Conservation (phyloP, 371 early-diverging fungal genomes). For the Syncephalastrum contaminatum region DNA sequence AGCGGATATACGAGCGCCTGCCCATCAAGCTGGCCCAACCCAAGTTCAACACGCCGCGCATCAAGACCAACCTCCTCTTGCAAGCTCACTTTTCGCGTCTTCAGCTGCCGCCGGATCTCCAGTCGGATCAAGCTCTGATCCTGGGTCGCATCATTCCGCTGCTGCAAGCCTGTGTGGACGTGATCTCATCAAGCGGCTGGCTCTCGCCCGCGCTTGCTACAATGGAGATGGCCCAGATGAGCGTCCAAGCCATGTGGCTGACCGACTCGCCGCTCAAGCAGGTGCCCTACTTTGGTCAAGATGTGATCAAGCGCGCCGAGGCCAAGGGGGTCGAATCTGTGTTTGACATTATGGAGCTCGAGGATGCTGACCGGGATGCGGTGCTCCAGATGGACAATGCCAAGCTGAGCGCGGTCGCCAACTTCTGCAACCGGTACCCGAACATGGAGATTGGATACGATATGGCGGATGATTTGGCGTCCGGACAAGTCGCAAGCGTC, state of each 20-base stretch:
- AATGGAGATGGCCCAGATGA: constrained; percentile 97
- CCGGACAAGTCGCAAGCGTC: constrained; percentile 64
- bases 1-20: constrained; percentile 78
- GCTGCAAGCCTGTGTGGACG: constrained; percentile 94
- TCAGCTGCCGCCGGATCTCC: constrained; percentile 87
- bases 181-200: constrained; percentile 92
- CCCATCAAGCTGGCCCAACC: constrained; percentile 69
- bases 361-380: constrained; percentile 80
- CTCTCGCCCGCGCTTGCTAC: constrained; percentile 85
- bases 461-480: constrained; percentile 61
- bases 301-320: constrained; percentile 69
- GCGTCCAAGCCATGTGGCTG: constrained; percentile 97
- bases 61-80: constrained; percentile 87
- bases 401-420: constrained; percentile 82
- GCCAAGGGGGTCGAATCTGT: constrained; percentile 74
- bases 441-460: constrained; percentile 82
- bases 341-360: constrained; percentile 93
- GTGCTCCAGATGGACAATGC: constrained; percentile 61
- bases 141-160: constrained; percentile 76
- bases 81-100: constrained; percentile 95
- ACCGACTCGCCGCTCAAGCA: constrained; percentile 89
- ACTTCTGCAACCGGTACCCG: constrained; percentile 92
- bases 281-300: constrained; percentile 80
- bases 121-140: constrained; percentile 80
- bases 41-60: constrained; percentile 79